A percentile compares a stretch with the other conserved stretches of the same genome.
These are phyloP conservation scores for Teratosphaeria pseudoeucalypti DNA, from an alignment of 2,329 filamentous ascomycete species.

Conservation along the genomic window DNA sequence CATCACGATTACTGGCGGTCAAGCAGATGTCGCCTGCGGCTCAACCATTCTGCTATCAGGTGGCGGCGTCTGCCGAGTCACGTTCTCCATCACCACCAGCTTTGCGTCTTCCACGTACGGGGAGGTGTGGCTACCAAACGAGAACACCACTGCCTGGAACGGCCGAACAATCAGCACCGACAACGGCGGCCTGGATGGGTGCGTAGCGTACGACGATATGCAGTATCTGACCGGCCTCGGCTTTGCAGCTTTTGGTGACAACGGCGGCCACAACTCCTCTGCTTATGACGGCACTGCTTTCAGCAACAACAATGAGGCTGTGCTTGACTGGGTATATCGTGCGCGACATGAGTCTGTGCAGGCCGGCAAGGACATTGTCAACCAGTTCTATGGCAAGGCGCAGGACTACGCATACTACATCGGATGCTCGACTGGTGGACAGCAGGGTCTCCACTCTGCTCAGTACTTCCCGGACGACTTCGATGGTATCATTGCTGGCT, in stretches of 20 bases:
- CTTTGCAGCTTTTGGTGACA: constrained; percentile 25
- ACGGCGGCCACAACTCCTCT: constrained; percentile 24
- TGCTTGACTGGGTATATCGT: constrained; percentile 25
- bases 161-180: constrained; percentile 26
- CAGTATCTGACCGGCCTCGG: constrained; percentile 21
- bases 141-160: constrained; percentile 19
- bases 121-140: constrained; percentile 37
- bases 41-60: constrained; percentile 8
- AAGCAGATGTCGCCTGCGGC: constrained; percentile 15
- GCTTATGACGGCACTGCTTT: constrained; percentile 22
- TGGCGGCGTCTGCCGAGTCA: constrained; percentile 31
- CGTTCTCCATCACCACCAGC: constrained; percentile 31
- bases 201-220: constrained; percentile 24
- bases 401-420: constrained; percentile 37
- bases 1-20: constrained; percentile 14
- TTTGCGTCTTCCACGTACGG: constrained; percentile 30
- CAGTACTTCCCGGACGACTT: constrained; percentile 39
- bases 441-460: constrained; percentile 38
- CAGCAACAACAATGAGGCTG: constrained; percentile 17
- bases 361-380: constrained; percentile 24
- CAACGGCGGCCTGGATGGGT: constrained; percentile 26
- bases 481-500: constrained; percentile 38
- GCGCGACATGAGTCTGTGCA: constrained; percentile 23
- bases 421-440: constrained; percentile 40
- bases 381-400: constrained; percentile 29